Base-by-base conservation (phyloP, 495 filamentous ascomycete genomes). In the Xylaria curta region DNA sequence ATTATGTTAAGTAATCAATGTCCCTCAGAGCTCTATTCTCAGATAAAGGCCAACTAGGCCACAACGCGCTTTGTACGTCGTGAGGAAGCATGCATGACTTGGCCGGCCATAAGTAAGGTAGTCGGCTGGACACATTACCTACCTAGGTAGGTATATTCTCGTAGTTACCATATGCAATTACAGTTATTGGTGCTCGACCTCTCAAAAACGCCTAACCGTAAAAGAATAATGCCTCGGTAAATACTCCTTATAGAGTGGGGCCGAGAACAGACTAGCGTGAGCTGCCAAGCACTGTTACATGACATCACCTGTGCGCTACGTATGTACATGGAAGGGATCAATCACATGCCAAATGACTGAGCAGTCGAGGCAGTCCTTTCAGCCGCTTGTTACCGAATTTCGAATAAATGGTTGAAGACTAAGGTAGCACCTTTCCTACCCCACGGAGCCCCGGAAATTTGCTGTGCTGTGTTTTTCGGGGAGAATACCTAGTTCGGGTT, bases 291-390 rank as follows among this genome's bases (percentile, higher is more conserved):
- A 38, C 33, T 19, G 60, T 21, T 63, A 17, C n/a, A 63, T 63
- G 60, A 63, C 60, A 44, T 63, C 36, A 61, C 59, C 59, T 24
- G 60, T 21, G n/a, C 38, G 38, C 60, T 15, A 44, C 19, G 0
- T 15, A 44, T 9, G 0, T 31, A 15, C 24, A 26, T 15, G 2
- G 38, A 4, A 26, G 61, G 42, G 40, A 64, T 66, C 63, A 66
- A 64, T 66, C 63, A 66, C 63, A 66, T 66, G 63, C 42, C 62
- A 66, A 66, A 66, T 40, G 46, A 26, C 40, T 47, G 40, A 64
- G 40, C 38, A 12, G 61, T 38, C 19, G n/a, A n/a, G n/a, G n/a
- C n/a, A n/a, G 61, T 38, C 19, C 6, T 9, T 65, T n/a, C 36
- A 63, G 36, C 60, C 26, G 58, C 17, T 47, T 42, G 1, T 42